Evolutionary conservation across 129 eudicot species (phyloP), one percentile per base, ranked within the genome.

Genomic region (Oenanthe sinensis): DNA sequence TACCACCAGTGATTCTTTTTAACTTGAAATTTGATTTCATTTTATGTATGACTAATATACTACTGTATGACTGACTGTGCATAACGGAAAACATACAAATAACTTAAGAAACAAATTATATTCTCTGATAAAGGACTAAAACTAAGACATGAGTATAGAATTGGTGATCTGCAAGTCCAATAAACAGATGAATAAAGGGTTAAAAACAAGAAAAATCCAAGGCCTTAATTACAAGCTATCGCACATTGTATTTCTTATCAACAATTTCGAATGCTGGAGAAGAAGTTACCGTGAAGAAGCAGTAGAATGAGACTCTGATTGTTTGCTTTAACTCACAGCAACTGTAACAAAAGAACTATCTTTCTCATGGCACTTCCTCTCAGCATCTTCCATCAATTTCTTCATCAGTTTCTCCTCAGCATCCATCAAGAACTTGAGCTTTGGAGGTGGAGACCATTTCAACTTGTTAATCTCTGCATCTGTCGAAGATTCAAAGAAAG

Each of bases 371-470:
- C 85, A 71, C 85, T 86, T 86, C 87, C 65, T 83, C 81, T 87
- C 89, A 20, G 89, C 88, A 79, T 87, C 89, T 68, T 87, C 86
- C 81, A 86, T 49, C 79, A 96, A 44, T 86, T 77, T 88, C 45
- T 75, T 88, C 77, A 90, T 74, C 40, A 92, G 70, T 80, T 92
- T 96, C 74, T 92, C 97, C 87, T 96, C 99, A 3, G 99, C 99
- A 82, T 92, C 97, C 65, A 89, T 92, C 85, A 96, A 82, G 85
- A 96, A 96, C 88, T 92, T 92, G 84, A 96, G 89, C 58, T 89
- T 92, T 26, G 99, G 99, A 68, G 97, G 99, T 19, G 99, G 99
- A 14, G 99, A 92, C 48, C 93, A 85, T 82, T 83, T 84, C 81
- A 88, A 69, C 77, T 82, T 83, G 75, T 82, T 80, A 16, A 87